Evolutionary conservation across 768 basidiomycete species (phyloP), one percentile per base, ranked within the genome.

Genomic region (Tricholomella constricta): DNA sequence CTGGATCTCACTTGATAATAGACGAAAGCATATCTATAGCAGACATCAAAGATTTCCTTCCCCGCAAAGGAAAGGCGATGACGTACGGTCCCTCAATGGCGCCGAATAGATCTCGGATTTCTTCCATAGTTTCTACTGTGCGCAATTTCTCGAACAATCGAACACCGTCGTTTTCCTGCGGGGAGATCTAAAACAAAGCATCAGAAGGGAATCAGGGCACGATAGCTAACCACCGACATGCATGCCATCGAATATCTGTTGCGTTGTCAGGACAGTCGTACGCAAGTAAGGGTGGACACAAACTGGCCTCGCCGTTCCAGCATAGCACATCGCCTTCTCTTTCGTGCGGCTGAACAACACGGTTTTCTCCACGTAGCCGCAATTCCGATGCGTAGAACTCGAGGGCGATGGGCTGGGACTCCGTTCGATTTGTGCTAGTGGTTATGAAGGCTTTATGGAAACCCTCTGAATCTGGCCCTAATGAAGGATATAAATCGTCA

Each of bases 31-130:
- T 92, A 91, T 43, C 89, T 92, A 59, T 36, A 8, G 23, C n/a
- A 6, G 32, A 32, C n/a, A 46, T 40, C 15, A 19, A 41, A 27
- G 10, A n/a, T 12, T 23, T 14, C 32, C 38, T 27, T 41, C 31
- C 23, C 29, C 23, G 15, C 14, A 25, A 15, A 11, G 25, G 37
- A n/a, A 29, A 40, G 2, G 34, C 35, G 50, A 54, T 32, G 22
- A 74, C 90, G 74, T 71, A 94, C 84, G 93, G 93, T 48, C 93
- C 93, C 64, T 95, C 92, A 14, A 94, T 74, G 23, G 58, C 67
- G 20, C 79, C 81, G 36, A 94, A 74, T 0, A 84, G 60, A 42
- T 72, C 65, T 22, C 74, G 65, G 26, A 93, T 68, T n/a, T 77
- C 71, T 32, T 76, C 75, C 7, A 63, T 45, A 2, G 68, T 66